phyloP scores from a whole-genome alignment of 2,329 filamentous ascomycete species.

The Leptographium galeiforme region DNA sequence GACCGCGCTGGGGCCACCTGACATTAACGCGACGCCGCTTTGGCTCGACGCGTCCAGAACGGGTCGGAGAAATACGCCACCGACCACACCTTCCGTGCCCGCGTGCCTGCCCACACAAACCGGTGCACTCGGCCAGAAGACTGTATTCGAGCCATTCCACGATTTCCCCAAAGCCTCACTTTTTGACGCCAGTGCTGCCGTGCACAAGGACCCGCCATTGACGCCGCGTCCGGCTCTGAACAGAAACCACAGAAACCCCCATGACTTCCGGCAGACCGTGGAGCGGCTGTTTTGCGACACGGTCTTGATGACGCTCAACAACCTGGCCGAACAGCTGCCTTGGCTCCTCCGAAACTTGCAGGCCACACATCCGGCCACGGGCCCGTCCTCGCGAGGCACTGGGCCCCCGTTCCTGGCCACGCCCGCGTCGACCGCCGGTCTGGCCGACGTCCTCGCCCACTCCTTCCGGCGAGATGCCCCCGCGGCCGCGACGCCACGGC shows the following conservation, averaged over 20 bases:
- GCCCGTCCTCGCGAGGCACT: background rate
- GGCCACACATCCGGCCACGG: conserved; percentile 13
- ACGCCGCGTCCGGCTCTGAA: background rate
- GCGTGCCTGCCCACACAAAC: background rate
- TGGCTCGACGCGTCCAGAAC: conserved; percentile 8
- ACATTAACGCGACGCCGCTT: conserved; percentile 1
- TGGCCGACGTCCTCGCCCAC: conserved; percentile 3
- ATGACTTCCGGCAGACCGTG: conserved; percentile 14
- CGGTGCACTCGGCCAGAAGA: too few species aligned
- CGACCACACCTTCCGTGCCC: conserved; percentile 1
- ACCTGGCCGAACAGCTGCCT: conserved; percentile 41
- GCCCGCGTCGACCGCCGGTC: background rate
- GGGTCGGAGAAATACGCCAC: conserved; percentile 10
- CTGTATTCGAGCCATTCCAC: background rate
- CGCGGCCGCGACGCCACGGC: background rate
- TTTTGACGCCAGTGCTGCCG: background rate
- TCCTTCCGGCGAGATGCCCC: conserved; percentile 4
- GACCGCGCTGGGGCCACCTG: conserved; percentile 2
- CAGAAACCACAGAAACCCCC: conserved; percentile 1
- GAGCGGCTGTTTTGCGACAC: conserved; percentile 21
- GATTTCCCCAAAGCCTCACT: too few species aligned
- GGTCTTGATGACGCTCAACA: conserved; percentile 50
- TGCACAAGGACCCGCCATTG: background rate
- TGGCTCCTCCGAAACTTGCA: conserved; percentile 40
- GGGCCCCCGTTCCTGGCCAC: background rate